Evolutionary conservation across 768 basidiomycete species (phyloP), one percentile per base, ranked within the genome.

Genomic region (Hysterangium stoloniferum): DNA sequence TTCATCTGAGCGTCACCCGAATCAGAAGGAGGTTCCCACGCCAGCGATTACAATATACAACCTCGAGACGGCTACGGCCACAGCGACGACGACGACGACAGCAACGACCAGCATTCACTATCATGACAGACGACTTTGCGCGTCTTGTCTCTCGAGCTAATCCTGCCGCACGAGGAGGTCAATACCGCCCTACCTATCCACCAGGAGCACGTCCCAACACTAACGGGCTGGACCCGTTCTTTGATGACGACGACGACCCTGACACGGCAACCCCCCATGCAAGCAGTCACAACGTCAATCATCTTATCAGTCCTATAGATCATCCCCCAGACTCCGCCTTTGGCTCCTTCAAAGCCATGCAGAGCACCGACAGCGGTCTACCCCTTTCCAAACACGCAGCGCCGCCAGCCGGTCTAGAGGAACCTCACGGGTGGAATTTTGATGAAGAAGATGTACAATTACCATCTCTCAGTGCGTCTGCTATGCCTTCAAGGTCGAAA

Each of bases 211-310:
- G 59, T 74, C 75, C 45, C 84, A 85, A n/a, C 27, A 57, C 28
- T 58, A 58, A 54, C 72, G 74, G 52, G 73, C 71, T 91, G 67
- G 88, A 91, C 66, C 87, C 86, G n/a, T 91, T 91, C 64, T 91
- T 91, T 65, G 84, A 87, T 64, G 60, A 61, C 51, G 60, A 61
- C 32, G 88, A 90, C 56, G 86, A 88, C 48, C 64, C 64, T 52
- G 79, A 82, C 27, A 78, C 22, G 9, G 32, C 17, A 15, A 22
- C 28, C 70, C 71, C 13, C 57, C 20, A 54, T 57, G 17, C 33
- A 54, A 19, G 57, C 56, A 54, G 72, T 73, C 52, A 72, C 71
- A 88, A 66, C 86, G 89, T 66, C 86, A 84, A n/a, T 90, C 90
- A 64, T 90, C 90, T 65, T 82, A 87, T 64, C 50, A 58, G 48